Evolutionary conservation across 2,329 filamentous ascomycete genomes (phyloP).

Genomic region (Venturia carpophila): DNA sequence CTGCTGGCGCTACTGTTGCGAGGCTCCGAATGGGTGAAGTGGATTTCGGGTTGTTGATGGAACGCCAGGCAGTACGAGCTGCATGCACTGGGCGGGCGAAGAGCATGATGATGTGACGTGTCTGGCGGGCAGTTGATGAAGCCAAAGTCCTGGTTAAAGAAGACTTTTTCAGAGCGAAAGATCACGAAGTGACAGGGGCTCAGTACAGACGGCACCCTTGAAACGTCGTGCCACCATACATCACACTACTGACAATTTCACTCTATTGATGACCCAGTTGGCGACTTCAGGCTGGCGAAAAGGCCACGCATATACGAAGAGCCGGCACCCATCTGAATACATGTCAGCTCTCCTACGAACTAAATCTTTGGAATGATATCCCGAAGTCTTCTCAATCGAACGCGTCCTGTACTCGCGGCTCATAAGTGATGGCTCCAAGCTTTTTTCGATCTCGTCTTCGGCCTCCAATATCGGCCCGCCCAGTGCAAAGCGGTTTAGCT

Average conservation of each 20-base stretch:
- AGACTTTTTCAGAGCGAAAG: background rate
- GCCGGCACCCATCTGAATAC: too few relatives aligned
- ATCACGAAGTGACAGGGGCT: background rate
- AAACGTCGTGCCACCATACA: background rate
- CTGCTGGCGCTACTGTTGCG: constrained; percentile 22
- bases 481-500: too few relatives aligned
- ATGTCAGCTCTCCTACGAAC: too few relatives aligned
- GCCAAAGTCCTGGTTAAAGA: background rate
- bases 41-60: background rate
- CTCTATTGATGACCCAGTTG: background rate
- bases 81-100: background rate
- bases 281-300: background rate
- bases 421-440: too few relatives aligned
- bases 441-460: too few relatives aligned
- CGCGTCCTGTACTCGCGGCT: too few relatives aligned
- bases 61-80: background rate
- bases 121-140: background rate
- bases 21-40: background rate
- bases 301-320: background rate
- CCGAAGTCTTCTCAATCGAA: too few relatives aligned
- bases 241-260: background rate
- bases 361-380: too few relatives aligned
- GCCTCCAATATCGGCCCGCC: too few relatives aligned
- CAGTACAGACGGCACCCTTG: background rate
- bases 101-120: background rate